phyloP scores from a whole-genome alignment of 805 yeast genomes.

The Priceomyces medius region DNA sequence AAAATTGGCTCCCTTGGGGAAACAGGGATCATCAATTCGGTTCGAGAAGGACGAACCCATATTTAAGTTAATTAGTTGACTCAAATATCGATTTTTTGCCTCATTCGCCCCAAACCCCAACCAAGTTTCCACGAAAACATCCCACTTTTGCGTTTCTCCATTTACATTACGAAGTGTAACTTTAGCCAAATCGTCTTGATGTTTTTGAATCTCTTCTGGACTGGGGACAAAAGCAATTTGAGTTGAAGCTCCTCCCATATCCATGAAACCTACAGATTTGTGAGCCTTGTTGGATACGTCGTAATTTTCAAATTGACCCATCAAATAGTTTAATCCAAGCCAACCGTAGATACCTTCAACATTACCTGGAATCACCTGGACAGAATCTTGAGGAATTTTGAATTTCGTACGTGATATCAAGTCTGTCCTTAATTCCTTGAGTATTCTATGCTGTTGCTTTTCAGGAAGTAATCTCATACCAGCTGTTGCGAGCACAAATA shows the following conservation, averaged over 20 bases:
- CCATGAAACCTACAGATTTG: constrained; percentile 89
- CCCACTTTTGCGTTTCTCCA: constrained; percentile 75
- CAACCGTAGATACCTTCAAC: constrained; percentile 96
- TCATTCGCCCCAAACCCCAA: constrained; percentile 96
- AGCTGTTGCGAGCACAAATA: constrained; percentile 92
- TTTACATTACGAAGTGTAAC: constrained; percentile 65
- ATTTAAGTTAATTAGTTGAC: constrained; percentile 44
- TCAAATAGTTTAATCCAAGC: constrained; percentile 84
- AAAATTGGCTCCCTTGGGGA: constrained; percentile 61
- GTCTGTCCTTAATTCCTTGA: constrained; percentile 59
- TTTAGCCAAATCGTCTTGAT: constrained; percentile 69
- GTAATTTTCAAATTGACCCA: constrained; percentile 59
- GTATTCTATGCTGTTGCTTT: constrained; percentile 49
- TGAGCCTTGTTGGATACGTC: constrained; percentile 37
- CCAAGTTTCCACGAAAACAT: constrained; percentile 94
- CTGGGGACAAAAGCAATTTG: constrained; percentile 92
- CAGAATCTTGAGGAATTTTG: constrained; percentile 53
- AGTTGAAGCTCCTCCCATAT: constrained; percentile 99
- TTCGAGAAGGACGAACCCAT: constrained; percentile 12
- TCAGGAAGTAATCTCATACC: constrained; percentile 84
- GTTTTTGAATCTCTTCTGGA: constrained; percentile 50
- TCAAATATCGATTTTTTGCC: constrained; percentile 73
- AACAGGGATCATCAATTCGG: constrained; percentile 69
- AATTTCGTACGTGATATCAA: constrained; percentile 59
- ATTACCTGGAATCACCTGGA: constrained; percentile 89